These are phyloP conservation scores for Beta lomatogona DNA, from an alignment of 179 eudicot species.

Conservation along the genomic window DNA sequence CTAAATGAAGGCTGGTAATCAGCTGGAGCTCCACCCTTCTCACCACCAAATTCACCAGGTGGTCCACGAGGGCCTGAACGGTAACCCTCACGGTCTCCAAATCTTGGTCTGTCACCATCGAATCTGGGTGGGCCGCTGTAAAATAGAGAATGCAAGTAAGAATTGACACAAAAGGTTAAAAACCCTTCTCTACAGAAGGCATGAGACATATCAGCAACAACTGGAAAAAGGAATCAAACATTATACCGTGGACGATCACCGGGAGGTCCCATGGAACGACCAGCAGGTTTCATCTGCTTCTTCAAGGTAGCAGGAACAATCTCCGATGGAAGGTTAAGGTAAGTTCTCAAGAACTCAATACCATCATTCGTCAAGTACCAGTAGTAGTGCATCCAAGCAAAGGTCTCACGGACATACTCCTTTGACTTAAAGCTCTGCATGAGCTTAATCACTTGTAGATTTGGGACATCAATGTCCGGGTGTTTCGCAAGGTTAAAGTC, in stretches of 20 bases:
- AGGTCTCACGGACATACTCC: slow-evolving; percentile 79
- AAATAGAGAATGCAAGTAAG: neutral
- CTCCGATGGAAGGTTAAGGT: slow-evolving; percentile 76
- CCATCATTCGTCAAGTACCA: slow-evolving; percentile 80
- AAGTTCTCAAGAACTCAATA: slow-evolving; percentile 71
- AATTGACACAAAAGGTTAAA: neutral
- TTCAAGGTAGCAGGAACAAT: slow-evolving; percentile 78
- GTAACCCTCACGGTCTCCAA: slow-evolving; percentile 83
- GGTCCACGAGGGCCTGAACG: slow-evolving; percentile 91
- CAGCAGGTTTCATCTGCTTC: slow-evolving; percentile 64
- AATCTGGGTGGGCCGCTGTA: slow-evolving; percentile 84
- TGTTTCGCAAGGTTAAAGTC: slow-evolving; percentile 78
- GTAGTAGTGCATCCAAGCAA: slow-evolving; percentile 84
- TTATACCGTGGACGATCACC: slow-evolving; percentile 79
- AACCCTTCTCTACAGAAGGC: neutral
- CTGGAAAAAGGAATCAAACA: neutral
- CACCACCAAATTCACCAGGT: slow-evolving; percentile 84
- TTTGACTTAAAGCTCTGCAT: slow-evolving; percentile 88
- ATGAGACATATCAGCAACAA: neutral
- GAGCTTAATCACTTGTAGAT: slow-evolving; percentile 79
- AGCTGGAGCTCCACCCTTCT: slow-evolving; percentile 93
- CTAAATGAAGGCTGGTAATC: slow-evolving; percentile 81
- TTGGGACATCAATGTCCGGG: slow-evolving; percentile 81
- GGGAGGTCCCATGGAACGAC: slow-evolving; percentile 60
- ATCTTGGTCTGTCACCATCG: slow-evolving; percentile 85